Conservation (phyloP, 2,329 filamentous ascomycete genomes). For the Paecilomyces fulvus region DNA sequence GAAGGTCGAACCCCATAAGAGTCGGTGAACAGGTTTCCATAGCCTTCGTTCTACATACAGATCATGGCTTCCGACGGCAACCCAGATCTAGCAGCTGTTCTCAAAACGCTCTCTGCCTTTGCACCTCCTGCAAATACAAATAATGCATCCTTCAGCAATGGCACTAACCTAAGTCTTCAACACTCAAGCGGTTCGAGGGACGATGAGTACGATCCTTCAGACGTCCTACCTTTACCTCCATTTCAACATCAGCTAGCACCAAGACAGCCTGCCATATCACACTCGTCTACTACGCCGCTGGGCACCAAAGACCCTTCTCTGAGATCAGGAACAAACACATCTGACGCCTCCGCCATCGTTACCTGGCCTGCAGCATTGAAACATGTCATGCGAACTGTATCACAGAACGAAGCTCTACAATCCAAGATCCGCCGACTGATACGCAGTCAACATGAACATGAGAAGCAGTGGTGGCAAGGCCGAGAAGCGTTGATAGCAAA, state of each 20-base stretch:
- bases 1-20: not conserved
- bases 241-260: not conserved
- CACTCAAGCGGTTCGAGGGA: not conserved
- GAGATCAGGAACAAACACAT: constrained; percentile 3
- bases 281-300: not conserved
- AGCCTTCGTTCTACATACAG: not conserved
- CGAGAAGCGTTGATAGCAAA: constrained; percentile 44
- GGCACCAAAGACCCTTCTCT: not conserved
- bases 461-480: constrained; percentile 52
- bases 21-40: not conserved
- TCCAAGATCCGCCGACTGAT: constrained; percentile 50
- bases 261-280: not conserved
- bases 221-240: constrained; percentile 4
- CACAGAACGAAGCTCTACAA: constrained; percentile 37
- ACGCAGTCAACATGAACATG: constrained; percentile 53
- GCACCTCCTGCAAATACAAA: constrained; percentile 12
- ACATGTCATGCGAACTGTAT: constrained; percentile 43
- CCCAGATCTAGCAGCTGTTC: constrained; percentile 32
- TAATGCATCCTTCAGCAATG: not conserved
- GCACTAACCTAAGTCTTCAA: not conserved
- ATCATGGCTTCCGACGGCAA: constrained; percentile 17
- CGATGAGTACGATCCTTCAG: constrained; percentile 14
- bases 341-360: constrained; percentile 40
- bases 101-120: constrained; percentile 33
- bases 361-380: constrained; percentile 45